phyloP scores from a whole-genome alignment of 2,329 filamentous ascomycete genomes.

The Sporothrix schenckii region DNA sequence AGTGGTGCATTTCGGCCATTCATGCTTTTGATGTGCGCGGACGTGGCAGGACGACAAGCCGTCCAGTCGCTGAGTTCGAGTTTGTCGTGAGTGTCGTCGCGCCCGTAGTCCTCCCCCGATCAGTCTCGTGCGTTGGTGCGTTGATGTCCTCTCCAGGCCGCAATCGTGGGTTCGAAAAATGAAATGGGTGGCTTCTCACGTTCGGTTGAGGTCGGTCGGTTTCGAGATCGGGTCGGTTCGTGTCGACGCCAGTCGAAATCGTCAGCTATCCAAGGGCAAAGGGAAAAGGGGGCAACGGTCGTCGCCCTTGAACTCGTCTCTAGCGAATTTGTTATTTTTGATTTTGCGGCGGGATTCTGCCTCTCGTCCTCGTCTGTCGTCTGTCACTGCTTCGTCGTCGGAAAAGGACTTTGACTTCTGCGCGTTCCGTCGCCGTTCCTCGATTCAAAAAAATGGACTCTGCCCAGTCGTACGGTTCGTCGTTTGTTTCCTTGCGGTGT shows the following conservation, averaged over 20 bases:
- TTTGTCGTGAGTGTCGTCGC: neutral
- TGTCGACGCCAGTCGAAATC: neutral
- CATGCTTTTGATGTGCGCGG: constrained; percentile 54
- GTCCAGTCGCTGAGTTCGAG: neutral
- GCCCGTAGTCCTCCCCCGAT: neutral
- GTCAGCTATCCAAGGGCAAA: neutral
- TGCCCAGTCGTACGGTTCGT: neutral
- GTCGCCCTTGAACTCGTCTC: neutral
- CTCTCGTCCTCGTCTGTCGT: neutral
- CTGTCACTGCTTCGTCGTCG: neutral
- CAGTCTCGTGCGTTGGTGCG: neutral
- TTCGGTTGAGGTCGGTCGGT: neutral
- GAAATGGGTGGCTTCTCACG: neutral
- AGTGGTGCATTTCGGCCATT: constrained; percentile 74
- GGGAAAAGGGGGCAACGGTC: neutral
- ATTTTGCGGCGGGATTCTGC: neutral
- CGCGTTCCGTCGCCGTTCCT: constrained; percentile 6
- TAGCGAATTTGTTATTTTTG: neutral
- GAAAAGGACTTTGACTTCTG: constrained; percentile 12
- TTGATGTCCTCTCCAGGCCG: neutral
- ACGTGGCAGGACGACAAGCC: constrained; percentile 14
- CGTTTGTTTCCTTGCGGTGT: constrained; percentile 5
- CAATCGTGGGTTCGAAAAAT: neutral
- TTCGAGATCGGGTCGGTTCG: neutral
- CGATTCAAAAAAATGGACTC: neutral